Percentiles rank a stretch among this genome's conserved stretches.
Conservation (phyloP, 495 filamentous ascomycete species). For the Neurospora terricola region DNA sequence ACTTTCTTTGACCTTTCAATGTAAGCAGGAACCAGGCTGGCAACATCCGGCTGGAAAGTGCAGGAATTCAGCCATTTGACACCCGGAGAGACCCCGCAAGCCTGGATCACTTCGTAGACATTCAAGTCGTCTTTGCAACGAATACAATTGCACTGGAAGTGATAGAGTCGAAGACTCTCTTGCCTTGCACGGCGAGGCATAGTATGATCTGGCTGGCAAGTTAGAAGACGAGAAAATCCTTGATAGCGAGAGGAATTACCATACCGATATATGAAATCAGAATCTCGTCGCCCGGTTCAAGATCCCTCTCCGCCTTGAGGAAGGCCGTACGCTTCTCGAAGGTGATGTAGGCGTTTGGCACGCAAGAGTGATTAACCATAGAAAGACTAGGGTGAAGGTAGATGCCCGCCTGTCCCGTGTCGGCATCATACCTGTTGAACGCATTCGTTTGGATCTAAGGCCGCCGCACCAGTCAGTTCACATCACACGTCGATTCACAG, state of each 20-base stretch:
- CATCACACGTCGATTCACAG: neutral
- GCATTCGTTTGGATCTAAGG: conserved; percentile 36
- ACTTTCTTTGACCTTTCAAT: conserved; percentile 15
- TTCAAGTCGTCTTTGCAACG: conserved; percentile 33
- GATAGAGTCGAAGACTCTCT: conserved; percentile 26
- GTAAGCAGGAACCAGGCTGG: conserved; percentile 19
- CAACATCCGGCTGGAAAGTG: neutral
- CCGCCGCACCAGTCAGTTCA: conserved; percentile 1
- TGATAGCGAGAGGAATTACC: conserved; percentile 7
- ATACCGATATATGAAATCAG: conserved; percentile 42
- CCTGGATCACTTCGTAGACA: conserved; percentile 27
- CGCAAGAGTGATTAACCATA: conserved; percentile 45
- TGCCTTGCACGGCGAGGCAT: conserved; percentile 21
- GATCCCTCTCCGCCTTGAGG: conserved; percentile 28
- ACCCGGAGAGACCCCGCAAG: neutral
- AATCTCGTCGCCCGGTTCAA: conserved; percentile 38
- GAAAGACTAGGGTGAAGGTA: conserved; percentile 36
- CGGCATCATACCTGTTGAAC: conserved; percentile 32
- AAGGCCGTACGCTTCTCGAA: conserved; percentile 34
- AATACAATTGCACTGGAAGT: conserved; percentile 33
- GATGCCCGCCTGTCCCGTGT: conserved; percentile 28
- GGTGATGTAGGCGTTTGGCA: conserved; percentile 39
- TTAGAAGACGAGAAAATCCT: too few species aligned
- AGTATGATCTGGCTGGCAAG: conserved; percentile 20
- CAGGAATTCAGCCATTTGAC: neutral